A percentile compares a stretch with the other conserved stretches of the same genome.
phyloP scores from a whole-genome alignment of 352 stramenopile genomes.

The Globisporangium rhizosaccharum region DNA sequence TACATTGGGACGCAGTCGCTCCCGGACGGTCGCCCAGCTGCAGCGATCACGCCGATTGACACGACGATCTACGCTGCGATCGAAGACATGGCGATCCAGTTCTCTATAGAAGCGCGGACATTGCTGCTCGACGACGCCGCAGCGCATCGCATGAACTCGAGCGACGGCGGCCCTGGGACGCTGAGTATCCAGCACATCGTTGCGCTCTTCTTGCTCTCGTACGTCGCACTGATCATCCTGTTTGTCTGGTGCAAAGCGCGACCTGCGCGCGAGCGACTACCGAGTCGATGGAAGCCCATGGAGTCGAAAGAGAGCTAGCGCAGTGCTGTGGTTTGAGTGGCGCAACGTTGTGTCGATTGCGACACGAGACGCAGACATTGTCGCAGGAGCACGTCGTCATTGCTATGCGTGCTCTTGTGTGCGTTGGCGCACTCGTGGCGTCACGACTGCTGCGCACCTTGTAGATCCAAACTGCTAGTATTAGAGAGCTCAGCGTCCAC shows the following conservation, averaged over 20 bases:
- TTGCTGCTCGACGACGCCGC: slow-evolving; percentile 38
- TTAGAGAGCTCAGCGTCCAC: too few species aligned
- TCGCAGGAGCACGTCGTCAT: too few species aligned
- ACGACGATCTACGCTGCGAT: slow-evolving; percentile 73
- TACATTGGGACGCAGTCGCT: slow-evolving; percentile 75
- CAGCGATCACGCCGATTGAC: slow-evolving; percentile 58
- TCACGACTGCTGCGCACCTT: too few species aligned
- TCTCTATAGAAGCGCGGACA: slow-evolving; percentile 64
- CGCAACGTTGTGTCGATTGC: not conserved
- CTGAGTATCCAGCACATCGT: slow-evolving; percentile 59
- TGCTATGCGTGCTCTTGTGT: too few species aligned
- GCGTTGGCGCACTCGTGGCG: too few species aligned
- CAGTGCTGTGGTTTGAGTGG: too few species aligned
- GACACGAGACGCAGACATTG: too few species aligned
- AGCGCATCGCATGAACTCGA: slow-evolving; percentile 15
- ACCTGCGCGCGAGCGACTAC: slow-evolving; percentile 62
- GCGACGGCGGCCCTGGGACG: slow-evolving; percentile 24
- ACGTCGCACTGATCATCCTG: slow-evolving; percentile 61
- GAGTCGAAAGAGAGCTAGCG: slow-evolving; percentile 62
- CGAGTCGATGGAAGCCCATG: slow-evolving; percentile 74
- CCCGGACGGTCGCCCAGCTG: slow-evolving; percentile 56
- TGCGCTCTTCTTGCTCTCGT: slow-evolving; percentile 55
- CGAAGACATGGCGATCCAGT: slow-evolving; percentile 75
- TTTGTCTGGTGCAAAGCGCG: slow-evolving; percentile 78
- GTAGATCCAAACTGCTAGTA: too few species aligned